phyloP scores from a whole-genome alignment of 1,284 basidiomycete species.

The Melampsora americana region DNA sequence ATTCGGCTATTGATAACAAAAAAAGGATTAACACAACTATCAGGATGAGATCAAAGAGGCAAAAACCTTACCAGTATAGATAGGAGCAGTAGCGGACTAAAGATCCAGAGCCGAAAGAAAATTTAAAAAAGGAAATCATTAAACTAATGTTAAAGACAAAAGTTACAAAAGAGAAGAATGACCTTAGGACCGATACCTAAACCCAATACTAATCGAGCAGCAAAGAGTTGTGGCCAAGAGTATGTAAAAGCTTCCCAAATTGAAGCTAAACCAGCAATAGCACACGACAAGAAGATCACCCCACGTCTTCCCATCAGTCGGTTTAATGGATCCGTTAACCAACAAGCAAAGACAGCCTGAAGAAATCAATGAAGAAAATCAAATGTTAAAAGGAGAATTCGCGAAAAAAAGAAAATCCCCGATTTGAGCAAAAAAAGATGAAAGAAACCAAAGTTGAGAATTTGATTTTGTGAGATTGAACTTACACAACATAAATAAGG shows the following conservation, averaged over 20 bases:
- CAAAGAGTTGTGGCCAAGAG: constrained; percentile 50
- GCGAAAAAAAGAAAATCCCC: too few species aligned
- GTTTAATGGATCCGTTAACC: constrained; percentile 73
- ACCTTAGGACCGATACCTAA: constrained; percentile 68
- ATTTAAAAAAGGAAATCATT: background rate
- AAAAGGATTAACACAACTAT: constrained; percentile 56
- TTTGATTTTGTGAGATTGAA: too few species aligned
- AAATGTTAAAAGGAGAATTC: constrained; percentile 58
- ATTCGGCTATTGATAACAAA: constrained; percentile 60
- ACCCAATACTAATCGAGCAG: constrained; percentile 66
- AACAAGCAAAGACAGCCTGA: constrained; percentile 56
- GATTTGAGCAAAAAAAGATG: too few species aligned
- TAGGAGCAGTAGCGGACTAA: constrained; percentile 62
- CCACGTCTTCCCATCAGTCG: constrained; percentile 68
- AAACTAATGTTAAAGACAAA: background rate
- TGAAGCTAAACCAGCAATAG: constrained; percentile 29
- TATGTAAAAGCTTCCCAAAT: constrained; percentile 45
- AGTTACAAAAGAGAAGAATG: constrained; percentile 28
- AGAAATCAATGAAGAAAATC: background rate
- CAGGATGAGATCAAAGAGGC: constrained; percentile 41
- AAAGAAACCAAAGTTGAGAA: background rate
- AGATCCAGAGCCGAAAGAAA: background rate
- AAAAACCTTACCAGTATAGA: constrained; percentile 49
- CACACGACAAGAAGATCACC: constrained; percentile 64
- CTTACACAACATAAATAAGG: constrained; percentile 63